Conservation (phyloP, 1,284 basidiomycete genomes). For the Leccinum pallidistipes region DNA sequence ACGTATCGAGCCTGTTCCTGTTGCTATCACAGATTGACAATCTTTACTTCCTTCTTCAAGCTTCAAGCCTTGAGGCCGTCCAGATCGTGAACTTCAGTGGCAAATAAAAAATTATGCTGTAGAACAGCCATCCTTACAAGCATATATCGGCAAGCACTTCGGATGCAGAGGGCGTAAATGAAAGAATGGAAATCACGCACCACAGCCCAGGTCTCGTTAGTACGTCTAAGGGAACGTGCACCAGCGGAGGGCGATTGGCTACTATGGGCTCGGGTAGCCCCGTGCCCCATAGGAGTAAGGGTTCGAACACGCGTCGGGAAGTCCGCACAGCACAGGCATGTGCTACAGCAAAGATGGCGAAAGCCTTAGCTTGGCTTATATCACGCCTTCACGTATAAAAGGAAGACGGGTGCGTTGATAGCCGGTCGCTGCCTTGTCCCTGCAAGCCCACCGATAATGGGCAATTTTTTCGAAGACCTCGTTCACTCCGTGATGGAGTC, state of each 20-base stretch:
- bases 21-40: too few species aligned
- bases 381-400: conserved; percentile 4
- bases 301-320: not conserved
- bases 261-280: not conserved
- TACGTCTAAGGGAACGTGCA: not conserved
- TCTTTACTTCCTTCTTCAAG: too few species aligned
- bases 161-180: not conserved
- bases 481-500: conserved; percentile 23
- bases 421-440: not conserved
- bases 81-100: too few species aligned
- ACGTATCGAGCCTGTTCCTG: too few species aligned
- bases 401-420: not conserved
- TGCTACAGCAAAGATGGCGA: not conserved
- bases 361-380: not conserved
- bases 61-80: too few species aligned
- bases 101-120: too few species aligned
- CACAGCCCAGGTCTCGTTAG: not conserved
- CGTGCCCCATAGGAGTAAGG: not conserved
- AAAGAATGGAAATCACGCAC: not conserved
- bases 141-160: too few species aligned
- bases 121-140: too few species aligned
- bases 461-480: conserved; percentile 34
- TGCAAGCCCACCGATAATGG: conserved; percentile 16
- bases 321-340: conserved; percentile 1
- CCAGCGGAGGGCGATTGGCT: not conserved